These are phyloP conservation scores for Chlamydomonas schloesseri DNA, from an alignment of 139 green algal species.

Conservation along the genomic window DNA sequence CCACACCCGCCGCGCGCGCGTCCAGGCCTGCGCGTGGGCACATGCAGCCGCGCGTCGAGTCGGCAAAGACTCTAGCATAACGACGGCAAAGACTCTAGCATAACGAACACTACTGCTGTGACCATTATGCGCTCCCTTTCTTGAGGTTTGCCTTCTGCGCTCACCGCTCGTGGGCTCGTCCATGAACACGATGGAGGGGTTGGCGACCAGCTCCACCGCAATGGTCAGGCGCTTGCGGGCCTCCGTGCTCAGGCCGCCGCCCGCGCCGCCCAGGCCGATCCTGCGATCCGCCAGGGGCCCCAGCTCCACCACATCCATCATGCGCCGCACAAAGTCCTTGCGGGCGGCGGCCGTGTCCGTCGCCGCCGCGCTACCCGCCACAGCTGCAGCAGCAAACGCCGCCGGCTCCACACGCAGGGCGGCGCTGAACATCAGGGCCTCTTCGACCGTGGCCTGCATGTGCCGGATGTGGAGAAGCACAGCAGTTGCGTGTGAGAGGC, in stretches of 20 bases:
- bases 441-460: slow-evolving; percentile 5
- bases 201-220: slow-evolving; percentile 90
- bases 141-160: background rate
- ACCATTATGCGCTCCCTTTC: background rate
- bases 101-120: too few relatives aligned
- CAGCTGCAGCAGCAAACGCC: too few relatives aligned
- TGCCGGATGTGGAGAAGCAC: background rate
- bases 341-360: background rate
- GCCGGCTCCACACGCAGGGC: slow-evolving; percentile 4
- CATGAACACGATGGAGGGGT: slow-evolving; percentile 68
- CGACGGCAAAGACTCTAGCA: too few relatives aligned
- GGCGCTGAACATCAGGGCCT: slow-evolving; percentile 27
- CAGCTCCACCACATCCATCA: slow-evolving; percentile 86
- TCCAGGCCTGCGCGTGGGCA: slow-evolving; percentile 77
- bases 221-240: slow-evolving; percentile 94
- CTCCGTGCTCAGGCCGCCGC: slow-evolving; percentile 79
- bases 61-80: background rate
- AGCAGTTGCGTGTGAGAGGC: background rate
- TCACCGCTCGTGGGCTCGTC: slow-evolving; percentile 62
- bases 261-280: slow-evolving; percentile 51
- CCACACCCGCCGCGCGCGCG: slow-evolving; percentile 81
- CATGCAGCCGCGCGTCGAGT: background rate
- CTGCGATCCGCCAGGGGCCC: slow-evolving; percentile 37
- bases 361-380: background rate
- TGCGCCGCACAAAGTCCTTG: slow-evolving; percentile 68